Percentiles rank a stretch among this genome's conserved stretches.
These are phyloP conservation scores for Lasiodiplodia sp. DNA, from an alignment of 2,329 filamentous ascomycete species.

Conservation along the genomic window DNA sequence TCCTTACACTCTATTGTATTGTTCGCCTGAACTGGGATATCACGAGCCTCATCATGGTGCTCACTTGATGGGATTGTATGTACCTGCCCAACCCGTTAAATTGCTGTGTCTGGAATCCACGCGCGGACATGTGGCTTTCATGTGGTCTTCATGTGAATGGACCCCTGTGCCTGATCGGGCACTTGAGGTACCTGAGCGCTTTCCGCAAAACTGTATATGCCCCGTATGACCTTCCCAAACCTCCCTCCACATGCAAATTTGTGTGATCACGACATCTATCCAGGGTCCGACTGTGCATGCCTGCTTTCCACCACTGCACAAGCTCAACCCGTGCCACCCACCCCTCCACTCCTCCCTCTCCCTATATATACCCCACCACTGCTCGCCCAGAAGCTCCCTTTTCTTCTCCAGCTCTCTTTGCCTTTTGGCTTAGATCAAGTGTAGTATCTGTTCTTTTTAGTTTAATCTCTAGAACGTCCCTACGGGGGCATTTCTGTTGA, in stretches of 20 bases:
- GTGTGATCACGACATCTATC: background rate
- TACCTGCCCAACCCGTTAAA: too few relatives aligned
- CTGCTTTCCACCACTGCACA: background rate
- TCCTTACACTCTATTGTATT: too few relatives aligned
- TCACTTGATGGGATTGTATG: too few relatives aligned
- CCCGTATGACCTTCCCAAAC: background rate
- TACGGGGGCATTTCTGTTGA: conserved; percentile 15
- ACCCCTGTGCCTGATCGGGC: background rate
- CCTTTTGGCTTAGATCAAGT: conserved; percentile 26
- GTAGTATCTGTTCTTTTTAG: conserved; percentile 27
- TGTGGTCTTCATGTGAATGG: background rate
- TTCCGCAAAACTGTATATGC: background rate
- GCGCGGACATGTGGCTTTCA: background rate
- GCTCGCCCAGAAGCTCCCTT: background rate
- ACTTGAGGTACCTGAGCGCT: background rate
- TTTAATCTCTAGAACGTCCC: conserved; percentile 16
- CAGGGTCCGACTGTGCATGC: background rate
- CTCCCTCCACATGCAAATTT: background rate
- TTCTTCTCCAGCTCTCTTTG: conserved; percentile 22
- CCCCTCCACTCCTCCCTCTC: background rate
- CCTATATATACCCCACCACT: background rate
- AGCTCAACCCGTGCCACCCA: background rate
- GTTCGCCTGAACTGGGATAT: too few relatives aligned
- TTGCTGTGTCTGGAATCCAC: too few relatives aligned
- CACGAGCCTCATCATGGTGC: too few relatives aligned